A percentile compares a stretch with the other conserved stretches of the same genome.
These are phyloP conservation scores for Salix arbutifolia DNA, from an alignment of 345 rosid genomes.

Conservation along the genomic window DNA sequence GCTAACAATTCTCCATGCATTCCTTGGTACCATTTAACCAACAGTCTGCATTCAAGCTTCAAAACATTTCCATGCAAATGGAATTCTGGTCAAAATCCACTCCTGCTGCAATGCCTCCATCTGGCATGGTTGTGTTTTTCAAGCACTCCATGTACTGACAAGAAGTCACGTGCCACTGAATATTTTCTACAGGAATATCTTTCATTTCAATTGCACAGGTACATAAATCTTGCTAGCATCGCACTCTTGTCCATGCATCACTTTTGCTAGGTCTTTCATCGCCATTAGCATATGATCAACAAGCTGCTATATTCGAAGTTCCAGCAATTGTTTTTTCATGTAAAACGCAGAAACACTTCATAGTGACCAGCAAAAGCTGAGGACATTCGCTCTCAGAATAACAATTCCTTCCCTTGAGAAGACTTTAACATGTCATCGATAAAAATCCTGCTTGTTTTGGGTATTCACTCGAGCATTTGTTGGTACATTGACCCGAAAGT, in stretches of 20 bases:
- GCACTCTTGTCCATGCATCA: not conserved
- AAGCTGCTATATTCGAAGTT: not conserved
- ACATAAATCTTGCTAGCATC: not conserved
- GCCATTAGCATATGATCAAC: not conserved
- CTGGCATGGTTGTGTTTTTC: not conserved
- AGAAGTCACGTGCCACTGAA: not conserved
- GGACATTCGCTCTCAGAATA: not conserved
- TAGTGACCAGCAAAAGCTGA: not conserved
- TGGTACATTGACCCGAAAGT: not conserved
- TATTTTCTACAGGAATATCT: not conserved
- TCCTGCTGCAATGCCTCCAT: not conserved
- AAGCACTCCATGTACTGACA: not conserved
- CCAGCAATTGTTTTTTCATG: not conserved
- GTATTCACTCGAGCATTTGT: not conserved
- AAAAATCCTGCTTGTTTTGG: not conserved
- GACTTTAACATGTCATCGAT: not conserved
- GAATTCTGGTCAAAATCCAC: fast-evolving
- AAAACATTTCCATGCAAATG: not conserved
- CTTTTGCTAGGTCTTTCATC: not conserved
- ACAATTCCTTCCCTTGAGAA: not conserved
- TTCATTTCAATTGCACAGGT: not conserved
- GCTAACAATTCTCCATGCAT: not conserved
- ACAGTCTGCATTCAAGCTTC: not conserved
- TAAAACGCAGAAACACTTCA: not conserved
- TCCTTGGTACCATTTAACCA: not conserved